Base-by-base conservation (phyloP, 495 filamentous ascomycete species). In the Rhizodiscina lignyota region DNA sequence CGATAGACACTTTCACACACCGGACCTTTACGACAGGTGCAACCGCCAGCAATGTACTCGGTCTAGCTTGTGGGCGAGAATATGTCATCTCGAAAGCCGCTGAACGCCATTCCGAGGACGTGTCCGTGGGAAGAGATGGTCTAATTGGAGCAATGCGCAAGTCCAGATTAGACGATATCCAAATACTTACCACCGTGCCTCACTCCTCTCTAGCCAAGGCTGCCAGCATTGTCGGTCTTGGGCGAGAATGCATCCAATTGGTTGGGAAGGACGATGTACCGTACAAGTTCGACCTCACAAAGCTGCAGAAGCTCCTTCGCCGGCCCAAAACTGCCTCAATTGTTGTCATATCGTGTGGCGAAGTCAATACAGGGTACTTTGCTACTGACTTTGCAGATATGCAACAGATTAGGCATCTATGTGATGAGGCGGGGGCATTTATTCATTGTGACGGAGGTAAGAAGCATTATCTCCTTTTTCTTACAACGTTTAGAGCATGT, bases 341-440 rank as follows among this genome's bases (percentile, higher is more conserved):
- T 36, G 66, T 94, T 2, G 78, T 66, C 11, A 58, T 92, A 5
- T 85, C 83, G 18, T 76, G 74, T 18, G 83, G 80, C 5, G 87
- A 96, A 59, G 83, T 94, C 24, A 94, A 96, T 45, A 92, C 84
- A 3, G 87, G 87, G 1, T 60, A 68, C 4, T 94, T 89, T 55
- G 81, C 80, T 2, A 53, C 54, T 18, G 63, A 66, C 6, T 20
- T 60, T 8, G 54, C 58, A 12, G 70, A 83, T 10, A 69, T 93
- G 64, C 54, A 52, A 29, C 52, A 61, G 30, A 54, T 94, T 26
- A 64, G 85, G 41, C 52, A 53, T 1, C 47, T 94, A 18, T 85
- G 79, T 29, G 77, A 86, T 47, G 58, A 64, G 37, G 74, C 86
- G 49, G 68, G 68, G 5, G 76, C 79, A 1, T 96, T 87, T 87